These are phyloP conservation scores for Neonectria ditissima DNA, from an alignment of 2,329 filamentous ascomycete species.

Conservation along the genomic window DNA sequence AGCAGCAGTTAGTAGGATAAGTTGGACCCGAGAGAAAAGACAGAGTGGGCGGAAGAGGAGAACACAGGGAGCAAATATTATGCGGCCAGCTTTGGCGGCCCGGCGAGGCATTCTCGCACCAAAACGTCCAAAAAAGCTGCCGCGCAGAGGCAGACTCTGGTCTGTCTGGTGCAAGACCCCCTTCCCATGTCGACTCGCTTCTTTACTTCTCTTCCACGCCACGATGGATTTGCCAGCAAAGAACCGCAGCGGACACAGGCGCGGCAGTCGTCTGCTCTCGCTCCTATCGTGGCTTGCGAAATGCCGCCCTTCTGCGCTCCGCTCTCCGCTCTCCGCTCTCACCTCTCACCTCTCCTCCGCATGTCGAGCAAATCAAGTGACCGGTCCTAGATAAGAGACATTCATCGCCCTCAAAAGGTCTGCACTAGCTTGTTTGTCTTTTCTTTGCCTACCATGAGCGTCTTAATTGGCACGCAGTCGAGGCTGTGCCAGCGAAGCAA, in stretches of 20 bases:
- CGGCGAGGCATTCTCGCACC: conserved; percentile 40
- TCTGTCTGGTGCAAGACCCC: not conserved
- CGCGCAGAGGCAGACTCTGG: conserved; percentile 22
- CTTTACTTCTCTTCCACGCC: conserved; percentile 9
- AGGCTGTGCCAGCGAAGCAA: not conserved
- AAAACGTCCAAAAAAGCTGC: not conserved
- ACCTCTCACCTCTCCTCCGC: conserved; percentile 19
- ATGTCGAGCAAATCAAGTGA: conserved; percentile 31
- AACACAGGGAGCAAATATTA: conserved; percentile 11
- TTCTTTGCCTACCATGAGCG: not conserved
- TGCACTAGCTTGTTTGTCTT: not conserved
- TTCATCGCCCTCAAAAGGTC: too few relatives aligned
- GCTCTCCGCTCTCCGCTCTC: too few relatives aligned
- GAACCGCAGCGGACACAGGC: not conserved
- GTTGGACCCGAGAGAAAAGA: too few relatives aligned
- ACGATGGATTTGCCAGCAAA: not conserved
- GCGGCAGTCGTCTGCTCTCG: not conserved
- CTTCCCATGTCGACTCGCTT: conserved; percentile 9
- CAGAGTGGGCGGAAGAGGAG: not conserved
- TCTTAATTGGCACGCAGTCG: not conserved
- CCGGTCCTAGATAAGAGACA: not conserved
- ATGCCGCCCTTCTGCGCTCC: not conserved
- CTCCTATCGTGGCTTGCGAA: conserved; percentile 10
- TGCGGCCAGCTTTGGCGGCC: conserved; percentile 23
- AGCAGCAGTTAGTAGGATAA: not conserved